Percentiles rank a stretch among this genome's conserved stretches.
Evolutionary conservation across 2,329 filamentous ascomycete genomes (phyloP).

Genomic region (Fusarium algeriense): DNA sequence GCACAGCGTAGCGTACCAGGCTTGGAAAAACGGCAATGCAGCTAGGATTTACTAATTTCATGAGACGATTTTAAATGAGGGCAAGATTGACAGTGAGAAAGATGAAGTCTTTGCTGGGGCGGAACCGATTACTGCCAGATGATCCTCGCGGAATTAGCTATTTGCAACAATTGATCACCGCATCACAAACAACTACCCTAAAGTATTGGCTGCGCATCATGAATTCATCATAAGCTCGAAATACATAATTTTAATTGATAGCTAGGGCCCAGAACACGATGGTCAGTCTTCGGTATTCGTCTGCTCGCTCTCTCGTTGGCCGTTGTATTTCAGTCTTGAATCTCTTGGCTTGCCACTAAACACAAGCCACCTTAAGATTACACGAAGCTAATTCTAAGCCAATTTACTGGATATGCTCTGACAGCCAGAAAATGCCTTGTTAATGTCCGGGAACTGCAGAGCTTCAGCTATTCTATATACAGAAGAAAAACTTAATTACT

Average conservation of each 20-base stretch:
- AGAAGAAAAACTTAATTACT: neutral
- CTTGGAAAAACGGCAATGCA: slow-evolving; percentile 14
- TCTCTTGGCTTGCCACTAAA: slow-evolving; percentile 12
- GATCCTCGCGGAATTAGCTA: neutral
- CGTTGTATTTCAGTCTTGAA: slow-evolving; percentile 19
- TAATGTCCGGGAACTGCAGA: neutral
- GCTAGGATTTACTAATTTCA: slow-evolving; percentile 1
- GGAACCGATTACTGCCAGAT: neutral
- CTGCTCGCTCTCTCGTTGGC: slow-evolving; percentile 16
- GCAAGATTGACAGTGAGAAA: slow-evolving; percentile 13
- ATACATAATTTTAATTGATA: slow-evolving; percentile 2
- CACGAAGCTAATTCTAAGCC: slow-evolving; percentile 8
- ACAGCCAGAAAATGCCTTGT: slow-evolving; percentile 4
- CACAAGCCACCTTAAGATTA: slow-evolving; percentile 5
- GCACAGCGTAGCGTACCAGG: slow-evolving; percentile 2
- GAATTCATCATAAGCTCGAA: neutral
- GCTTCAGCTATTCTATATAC: neutral
- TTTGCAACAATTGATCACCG: neutral
- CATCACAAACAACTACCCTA: neutral
- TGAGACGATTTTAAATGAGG: neutral
- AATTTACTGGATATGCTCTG: neutral
- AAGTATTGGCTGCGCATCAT: neutral
- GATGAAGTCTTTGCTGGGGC: slow-evolving; percentile 9
- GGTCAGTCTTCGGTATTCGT: slow-evolving; percentile 5
- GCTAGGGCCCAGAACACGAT: neutral